These are phyloP conservation scores for Eimeria sp. DNA, from an alignment of 169 alveolate genomes.

Conservation along the genomic window DNA sequence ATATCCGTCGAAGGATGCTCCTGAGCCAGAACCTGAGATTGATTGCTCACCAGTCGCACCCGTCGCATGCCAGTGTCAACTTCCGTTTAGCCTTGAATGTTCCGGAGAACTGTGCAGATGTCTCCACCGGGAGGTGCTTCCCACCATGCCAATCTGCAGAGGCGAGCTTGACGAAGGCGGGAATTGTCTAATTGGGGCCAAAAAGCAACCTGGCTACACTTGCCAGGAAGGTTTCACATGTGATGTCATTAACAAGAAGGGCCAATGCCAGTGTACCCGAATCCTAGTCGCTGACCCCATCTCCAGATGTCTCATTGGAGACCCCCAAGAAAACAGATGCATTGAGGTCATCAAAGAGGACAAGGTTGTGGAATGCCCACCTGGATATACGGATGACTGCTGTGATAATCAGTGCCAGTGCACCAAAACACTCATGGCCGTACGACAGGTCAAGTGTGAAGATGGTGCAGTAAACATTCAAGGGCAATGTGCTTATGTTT, in stretches of 20 bases:
- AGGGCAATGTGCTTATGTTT: conserved; percentile 16
- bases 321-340: conserved; percentile 37
- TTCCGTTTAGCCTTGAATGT: conserved; percentile 25
- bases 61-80: conserved; percentile 19
- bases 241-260: conserved; percentile 68
- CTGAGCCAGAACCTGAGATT: conserved; percentile 35
- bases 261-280: conserved; percentile 66
- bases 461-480: conserved; percentile 27
- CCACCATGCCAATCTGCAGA: conserved; percentile 66
- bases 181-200: conserved; percentile 54
- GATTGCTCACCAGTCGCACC: conserved; percentile 30
- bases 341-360: conserved; percentile 27
- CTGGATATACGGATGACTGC: conserved; percentile 53
- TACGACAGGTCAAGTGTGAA: conserved; percentile 44
- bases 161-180: conserved; percentile 50
- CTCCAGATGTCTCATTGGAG: conserved; percentile 53
- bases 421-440: conserved; percentile 39
- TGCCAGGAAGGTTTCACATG: conserved; percentile 81
- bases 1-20: background rate
- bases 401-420: conserved; percentile 59
- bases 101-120: conserved; percentile 32
- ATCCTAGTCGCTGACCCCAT: conserved; percentile 25
- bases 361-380: conserved; percentile 54
- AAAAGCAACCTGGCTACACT: conserved; percentile 20
- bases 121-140: conserved; percentile 34